These are phyloP conservation scores for Pseudoturritis turrita DNA, from an alignment of 345 rosid species.

Conservation along the genomic window DNA sequence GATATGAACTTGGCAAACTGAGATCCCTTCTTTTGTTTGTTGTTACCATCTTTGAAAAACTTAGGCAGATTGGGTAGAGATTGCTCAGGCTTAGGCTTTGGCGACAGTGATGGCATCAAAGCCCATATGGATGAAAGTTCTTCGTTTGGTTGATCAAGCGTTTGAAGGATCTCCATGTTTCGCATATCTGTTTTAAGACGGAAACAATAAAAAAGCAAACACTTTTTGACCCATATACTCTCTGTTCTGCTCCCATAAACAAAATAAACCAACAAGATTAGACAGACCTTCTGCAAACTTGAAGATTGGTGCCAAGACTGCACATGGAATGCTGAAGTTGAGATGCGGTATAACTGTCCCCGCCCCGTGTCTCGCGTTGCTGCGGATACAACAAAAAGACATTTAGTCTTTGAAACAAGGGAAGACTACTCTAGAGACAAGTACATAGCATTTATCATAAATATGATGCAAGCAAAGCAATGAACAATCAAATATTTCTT, in stretches of 20 bases:
- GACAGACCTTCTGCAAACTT: constrained; percentile 68
- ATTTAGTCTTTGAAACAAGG: neutral
- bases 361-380: constrained; percentile 91
- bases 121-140: constrained; percentile 74
- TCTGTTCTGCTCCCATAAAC: neutral
- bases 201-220: neutral
- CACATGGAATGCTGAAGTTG: constrained; percentile 94
- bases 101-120: constrained; percentile 67
- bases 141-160: constrained; percentile 62
- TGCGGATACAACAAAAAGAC: constrained; percentile 31
- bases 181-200: constrained; percentile 46
- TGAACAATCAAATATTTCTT: neutral
- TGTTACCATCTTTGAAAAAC: constrained; percentile 36
- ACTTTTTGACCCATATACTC: neutral
- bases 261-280: neutral
- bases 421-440: neutral
- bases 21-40: constrained; percentile 60
- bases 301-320: constrained; percentile 66
- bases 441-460: neutral
- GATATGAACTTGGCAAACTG: constrained; percentile 79
- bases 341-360: constrained; percentile 85
- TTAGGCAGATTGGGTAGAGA: constrained; percentile 40
- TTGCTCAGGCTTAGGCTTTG: constrained; percentile 43
- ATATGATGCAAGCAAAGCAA: neutral
- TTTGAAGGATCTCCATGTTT: constrained; percentile 43